A percentile compares a stretch with the other conserved stretches of the same genome.
Evolutionary conservation across 345 rosid species (phyloP).

Genomic region (Anacardium occidentale): DNA sequence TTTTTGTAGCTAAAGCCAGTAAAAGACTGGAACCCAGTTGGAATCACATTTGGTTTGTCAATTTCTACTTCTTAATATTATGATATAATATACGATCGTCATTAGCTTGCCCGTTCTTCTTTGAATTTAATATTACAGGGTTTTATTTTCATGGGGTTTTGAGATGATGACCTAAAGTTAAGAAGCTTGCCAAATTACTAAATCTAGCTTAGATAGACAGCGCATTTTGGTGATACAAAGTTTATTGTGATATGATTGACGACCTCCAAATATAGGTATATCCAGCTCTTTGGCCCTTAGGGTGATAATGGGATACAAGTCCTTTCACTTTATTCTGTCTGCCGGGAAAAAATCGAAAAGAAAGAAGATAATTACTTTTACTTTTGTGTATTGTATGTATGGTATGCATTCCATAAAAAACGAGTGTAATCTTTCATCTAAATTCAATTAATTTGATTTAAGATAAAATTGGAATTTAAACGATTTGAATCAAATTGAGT

Average conservation of each 20-base stretch:
- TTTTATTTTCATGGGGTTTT: not conserved
- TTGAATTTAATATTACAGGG: not conserved
- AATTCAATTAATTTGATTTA: too few relatives aligned
- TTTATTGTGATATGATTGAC: constrained; percentile 17
- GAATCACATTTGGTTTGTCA: not conserved
- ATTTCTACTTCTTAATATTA: not conserved
- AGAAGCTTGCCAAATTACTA: constrained; percentile 2
- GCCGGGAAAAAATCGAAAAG: not conserved
- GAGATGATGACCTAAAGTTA: constrained; percentile 2
- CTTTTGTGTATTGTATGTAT: not conserved
- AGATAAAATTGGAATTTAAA: too few relatives aligned
- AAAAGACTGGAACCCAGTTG: not conserved
- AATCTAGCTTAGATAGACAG: not conserved
- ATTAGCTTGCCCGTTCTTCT: not conserved
- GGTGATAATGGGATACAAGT: constrained; percentile 8
- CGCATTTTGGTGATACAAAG: constrained; percentile 4
- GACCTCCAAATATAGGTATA: not conserved
- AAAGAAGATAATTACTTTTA: not conserved
- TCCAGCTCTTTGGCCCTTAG: not conserved
- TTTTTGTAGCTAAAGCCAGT: not conserved
- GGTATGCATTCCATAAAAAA: too few relatives aligned
- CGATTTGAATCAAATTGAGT: too few relatives aligned
- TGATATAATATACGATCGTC: not conserved
- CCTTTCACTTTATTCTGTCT: constrained; percentile 10
- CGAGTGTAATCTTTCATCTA: too few relatives aligned